A percentile compares a stretch with the other conserved stretches of the same genome.
Evolutionary conservation across 23 red algal species (phyloP).

Genomic region (Cyanidiococcus yangmingshanensis): DNA sequence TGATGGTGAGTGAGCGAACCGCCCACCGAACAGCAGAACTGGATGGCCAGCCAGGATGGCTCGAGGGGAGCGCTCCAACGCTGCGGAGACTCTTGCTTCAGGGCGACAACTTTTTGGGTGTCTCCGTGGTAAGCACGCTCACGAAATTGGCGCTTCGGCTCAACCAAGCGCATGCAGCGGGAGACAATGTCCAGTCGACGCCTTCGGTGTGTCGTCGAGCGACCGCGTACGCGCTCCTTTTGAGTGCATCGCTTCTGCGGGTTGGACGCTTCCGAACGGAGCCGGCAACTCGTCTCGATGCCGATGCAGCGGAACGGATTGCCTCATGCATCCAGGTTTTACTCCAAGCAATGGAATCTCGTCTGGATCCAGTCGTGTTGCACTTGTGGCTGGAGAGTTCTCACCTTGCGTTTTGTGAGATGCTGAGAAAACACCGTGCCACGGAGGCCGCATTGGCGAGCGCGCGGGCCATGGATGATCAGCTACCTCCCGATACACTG

Average conservation of each 20-base stretch:
- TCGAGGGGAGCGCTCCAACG: neutral
- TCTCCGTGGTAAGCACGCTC: constrained; percentile 64
- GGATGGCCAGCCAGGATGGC: neutral
- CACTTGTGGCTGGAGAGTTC: constrained; percentile 49
- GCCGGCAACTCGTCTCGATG: constrained; percentile 48
- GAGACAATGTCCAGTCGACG: neutral
- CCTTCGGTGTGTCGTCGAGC: constrained; percentile 29
- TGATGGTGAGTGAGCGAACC: constrained; percentile 17
- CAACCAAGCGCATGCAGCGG: constrained; percentile 25
- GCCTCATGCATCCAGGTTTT: constrained; percentile 56
- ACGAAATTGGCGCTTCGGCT: constrained; percentile 81
- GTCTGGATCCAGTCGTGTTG: neutral
- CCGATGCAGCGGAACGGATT: constrained; percentile 67
- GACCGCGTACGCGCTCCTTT: constrained; percentile 71
- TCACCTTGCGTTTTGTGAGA: constrained; percentile 52
- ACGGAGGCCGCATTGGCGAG: constrained; percentile 39
- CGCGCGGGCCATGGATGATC: constrained; percentile 55
- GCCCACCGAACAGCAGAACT: too few relatives aligned
- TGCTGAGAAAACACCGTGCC: constrained; percentile 44
- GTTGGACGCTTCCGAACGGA: constrained; percentile 27
- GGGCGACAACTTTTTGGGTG: constrained; percentile 72
- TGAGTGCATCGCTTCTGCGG: constrained; percentile 61
- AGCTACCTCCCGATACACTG: constrained; percentile 56
- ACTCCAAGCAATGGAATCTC: neutral
- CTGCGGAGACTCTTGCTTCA: constrained; percentile 52